Percentiles rank a stretch among this genome's conserved stretches.
Conservation (phyloP, 192 early-diverging fungal genomes). For the Rhizophagus sp. region DNA sequence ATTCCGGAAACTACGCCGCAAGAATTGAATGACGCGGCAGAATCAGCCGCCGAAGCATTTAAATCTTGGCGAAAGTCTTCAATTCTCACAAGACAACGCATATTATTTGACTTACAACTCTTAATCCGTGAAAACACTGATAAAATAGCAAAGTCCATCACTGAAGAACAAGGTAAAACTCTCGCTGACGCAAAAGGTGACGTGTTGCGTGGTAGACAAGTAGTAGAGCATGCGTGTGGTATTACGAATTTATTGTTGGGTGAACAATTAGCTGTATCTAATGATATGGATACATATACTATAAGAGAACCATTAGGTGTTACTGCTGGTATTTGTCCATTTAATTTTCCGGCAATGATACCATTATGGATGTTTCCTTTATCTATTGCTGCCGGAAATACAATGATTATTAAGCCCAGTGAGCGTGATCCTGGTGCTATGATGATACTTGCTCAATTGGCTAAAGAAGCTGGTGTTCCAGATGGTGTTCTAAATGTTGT, state of each 20-base stretch:
- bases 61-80: constrained; percentile 83
- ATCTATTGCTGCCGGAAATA: constrained; percentile 91
- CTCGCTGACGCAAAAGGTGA: constrained; percentile 89
- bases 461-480: constrained; percentile 86
- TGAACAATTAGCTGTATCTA: constrained; percentile 76
- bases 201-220: constrained; percentile 88
- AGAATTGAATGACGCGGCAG: constrained; percentile 79
- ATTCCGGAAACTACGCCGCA: constrained; percentile 87
- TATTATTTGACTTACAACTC: constrained; percentile 90
- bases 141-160: constrained; percentile 77
- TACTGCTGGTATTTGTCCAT: constrained; percentile 90
- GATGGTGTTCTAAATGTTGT: constrained; percentile 91
- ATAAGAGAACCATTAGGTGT: constrained; percentile 93
- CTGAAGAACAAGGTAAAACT: constrained; percentile 91
- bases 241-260: constrained; percentile 85
- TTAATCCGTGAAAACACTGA: constrained; percentile 83
- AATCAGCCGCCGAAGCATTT: constrained; percentile 76
- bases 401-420: constrained; percentile 88
- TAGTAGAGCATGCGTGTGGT: constrained; percentile 82
- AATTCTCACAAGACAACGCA: constrained; percentile 80
- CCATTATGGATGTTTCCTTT: constrained; percentile 97
- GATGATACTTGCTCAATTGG: constrained; percentile 87
- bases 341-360: constrained; percentile 98
- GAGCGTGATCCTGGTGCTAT: constrained; percentile 93
- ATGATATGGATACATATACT: constrained; percentile 96